Conservation (phyloP, 1,139 yeast genomes). For the Scheffersomyces titani region DNA sequence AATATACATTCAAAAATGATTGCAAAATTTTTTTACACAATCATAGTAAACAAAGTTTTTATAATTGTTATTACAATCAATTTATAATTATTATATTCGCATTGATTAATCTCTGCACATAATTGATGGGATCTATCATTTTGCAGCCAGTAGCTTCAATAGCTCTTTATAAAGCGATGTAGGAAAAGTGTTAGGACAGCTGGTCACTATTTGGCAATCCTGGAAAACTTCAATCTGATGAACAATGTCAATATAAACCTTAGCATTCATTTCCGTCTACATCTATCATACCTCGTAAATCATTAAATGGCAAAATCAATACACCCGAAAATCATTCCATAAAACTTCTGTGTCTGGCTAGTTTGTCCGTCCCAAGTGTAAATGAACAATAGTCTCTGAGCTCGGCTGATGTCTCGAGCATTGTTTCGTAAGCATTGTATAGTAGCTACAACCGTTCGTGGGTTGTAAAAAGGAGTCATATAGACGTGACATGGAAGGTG, state of each 20-base stretch:
- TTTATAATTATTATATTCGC: background rate
- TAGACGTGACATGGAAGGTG: no score
- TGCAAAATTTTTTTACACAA: background rate
- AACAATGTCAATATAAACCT: no score
- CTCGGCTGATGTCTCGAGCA: no score
- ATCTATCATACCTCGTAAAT: background rate
- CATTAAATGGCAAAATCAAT: background rate
- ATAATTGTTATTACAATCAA: background rate
- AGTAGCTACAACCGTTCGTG: no score
- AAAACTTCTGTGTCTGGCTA: background rate
- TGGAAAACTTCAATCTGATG: no score
- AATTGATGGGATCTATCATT: background rate
- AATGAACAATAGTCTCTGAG: no score
- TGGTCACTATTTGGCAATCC: no score
- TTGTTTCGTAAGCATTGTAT: no score
- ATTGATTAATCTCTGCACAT: background rate
- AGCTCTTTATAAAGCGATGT: no score
- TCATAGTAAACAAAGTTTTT: no score
- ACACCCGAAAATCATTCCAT: background rate
- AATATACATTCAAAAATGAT: background rate
- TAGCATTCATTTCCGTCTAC: background rate
- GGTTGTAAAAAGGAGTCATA: no score
- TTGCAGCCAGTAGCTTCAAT: slow-evolving; percentile 1
- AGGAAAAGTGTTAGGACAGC: no score
- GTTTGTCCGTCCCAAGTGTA: background rate